A percentile compares a stretch with the other conserved stretches of the same genome.
Evolutionary conservation across 2,329 filamentous ascomycete genomes (phyloP).

Genomic region (Fusarium tuaranense): DNA sequence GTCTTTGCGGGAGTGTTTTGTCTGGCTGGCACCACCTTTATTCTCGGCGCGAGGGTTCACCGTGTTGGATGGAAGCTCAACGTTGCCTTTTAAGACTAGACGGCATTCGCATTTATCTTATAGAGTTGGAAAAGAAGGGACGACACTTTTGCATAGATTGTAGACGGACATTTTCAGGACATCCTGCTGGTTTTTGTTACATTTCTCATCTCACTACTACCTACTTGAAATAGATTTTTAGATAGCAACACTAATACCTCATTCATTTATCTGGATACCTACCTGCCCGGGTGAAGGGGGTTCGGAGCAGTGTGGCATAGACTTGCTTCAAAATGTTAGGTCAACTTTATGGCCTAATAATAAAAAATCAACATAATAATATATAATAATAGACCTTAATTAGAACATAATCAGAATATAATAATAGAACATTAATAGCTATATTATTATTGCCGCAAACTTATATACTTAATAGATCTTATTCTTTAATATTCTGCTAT

Average conservation of each 20-base stretch:
- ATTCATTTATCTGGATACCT: background rate
- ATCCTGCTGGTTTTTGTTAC: background rate
- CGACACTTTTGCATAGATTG: background rate
- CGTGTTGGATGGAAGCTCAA: constrained; percentile 33
- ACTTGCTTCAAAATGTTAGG: no score
- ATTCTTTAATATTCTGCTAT: no score
- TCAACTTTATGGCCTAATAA: no score
- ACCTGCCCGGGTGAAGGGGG: background rate
- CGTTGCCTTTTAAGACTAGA: constrained; percentile 2
- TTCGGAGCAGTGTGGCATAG: background rate
- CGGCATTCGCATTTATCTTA: background rate
- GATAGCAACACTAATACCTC: background rate
- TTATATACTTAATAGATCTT: no score
- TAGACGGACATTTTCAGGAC: background rate
- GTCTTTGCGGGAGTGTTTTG: constrained; percentile 47
- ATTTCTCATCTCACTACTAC: constrained; percentile 1
- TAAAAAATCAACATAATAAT: no score
- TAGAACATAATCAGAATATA: no score
- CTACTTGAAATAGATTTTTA: background rate
- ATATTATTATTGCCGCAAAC: no score
- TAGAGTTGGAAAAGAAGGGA: background rate
- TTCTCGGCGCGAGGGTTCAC: constrained; percentile 18
- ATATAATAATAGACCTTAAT: no score
- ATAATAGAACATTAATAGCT: no score
- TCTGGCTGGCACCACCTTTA: constrained; percentile 21